Conservation (phyloP, 208 protist species). For the Leishmania tropica region DNA sequence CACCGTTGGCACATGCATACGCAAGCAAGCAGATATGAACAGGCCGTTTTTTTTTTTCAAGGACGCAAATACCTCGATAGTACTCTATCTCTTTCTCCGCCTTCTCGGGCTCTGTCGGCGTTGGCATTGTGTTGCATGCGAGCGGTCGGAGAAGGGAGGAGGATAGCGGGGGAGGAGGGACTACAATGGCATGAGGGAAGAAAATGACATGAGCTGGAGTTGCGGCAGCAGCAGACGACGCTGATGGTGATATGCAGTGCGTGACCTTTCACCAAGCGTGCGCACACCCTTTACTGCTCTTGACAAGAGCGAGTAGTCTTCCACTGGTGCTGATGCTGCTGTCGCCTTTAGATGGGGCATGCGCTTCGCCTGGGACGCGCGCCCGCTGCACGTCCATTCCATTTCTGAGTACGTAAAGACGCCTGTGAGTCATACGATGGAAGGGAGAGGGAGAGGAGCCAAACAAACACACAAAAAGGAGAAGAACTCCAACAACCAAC, state of each 20-base stretch:
- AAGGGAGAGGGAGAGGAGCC: neutral
- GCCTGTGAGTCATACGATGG: neutral
- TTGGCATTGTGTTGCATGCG: neutral
- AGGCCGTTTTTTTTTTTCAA: neutral
- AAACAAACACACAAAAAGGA: neutral
- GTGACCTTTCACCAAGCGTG: neutral
- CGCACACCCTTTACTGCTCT: neutral
- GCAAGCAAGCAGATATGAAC: neutral
- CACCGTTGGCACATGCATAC: neutral
- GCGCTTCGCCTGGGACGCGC: neutral
- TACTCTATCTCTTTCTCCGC: neutral
- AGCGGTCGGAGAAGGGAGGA: neutral
- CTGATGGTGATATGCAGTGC: neutral
- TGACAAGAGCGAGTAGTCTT: neutral
- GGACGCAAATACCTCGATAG: neutral
- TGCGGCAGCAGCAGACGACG: neutral
- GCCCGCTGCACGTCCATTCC: neutral
- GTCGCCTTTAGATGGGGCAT: neutral
- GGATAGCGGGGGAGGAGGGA: neutral
- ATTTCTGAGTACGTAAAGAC: neutral
- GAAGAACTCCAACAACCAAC: neutral
- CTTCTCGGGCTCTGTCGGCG: neutral
- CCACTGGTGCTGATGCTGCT: neutral
- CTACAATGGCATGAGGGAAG: neutral
- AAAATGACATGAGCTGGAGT: neutral